Base-by-base conservation (phyloP, 139 green algal species). In the Edaphochlamys debaryana region DNA sequence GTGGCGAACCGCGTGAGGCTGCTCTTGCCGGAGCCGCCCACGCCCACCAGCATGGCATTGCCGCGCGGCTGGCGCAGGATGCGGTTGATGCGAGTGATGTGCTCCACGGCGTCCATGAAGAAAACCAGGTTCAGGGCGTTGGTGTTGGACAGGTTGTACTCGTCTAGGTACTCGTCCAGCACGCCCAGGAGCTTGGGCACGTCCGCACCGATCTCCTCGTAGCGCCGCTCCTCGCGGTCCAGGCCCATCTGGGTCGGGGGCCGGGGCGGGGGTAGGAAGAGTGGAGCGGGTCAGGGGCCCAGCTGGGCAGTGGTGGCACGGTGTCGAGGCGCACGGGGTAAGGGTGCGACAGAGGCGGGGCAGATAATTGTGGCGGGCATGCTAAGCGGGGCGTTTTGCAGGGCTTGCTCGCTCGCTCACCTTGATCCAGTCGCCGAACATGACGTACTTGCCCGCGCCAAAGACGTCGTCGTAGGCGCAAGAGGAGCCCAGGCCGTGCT, bases 31-130 rank as follows among this genome's bases (percentile, higher is more conserved):
- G 70, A 87, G 84, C 95, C 95, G 42, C 95, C 95, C 40, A 97
- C 95, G 60, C 95, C 95, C 48, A 98, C 89, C 45, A 98, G 88
- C 92, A 98, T 93, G 20, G 93, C 94, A 82, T 97, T 96, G 78
- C 95, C 95, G 38, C 93, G 85, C 19, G 94, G 94, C 88, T 96
- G 93, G 63, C 92, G 88, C 79, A 98, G 90, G 48, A 98, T 90
- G 74, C 95, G 90, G 15, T 82, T 69, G 58, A 96, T 88, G 73
- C 93, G 92, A 2, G 87, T 88, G 73, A 96, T 90, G 83, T 98
- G 94, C 80, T 96, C 85, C 54, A 97, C 84, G 8, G 95, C 95
- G 72, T 98, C 90, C 69, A 87, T 83, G 91, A 98, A 98, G 82
- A 98, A 96, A 3, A 97, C 89, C 17, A 98, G 92, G 63, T 95